Conservation (phyloP, 2,329 filamentous ascomycete genomes). For the Cladosporium sp. region DNA sequence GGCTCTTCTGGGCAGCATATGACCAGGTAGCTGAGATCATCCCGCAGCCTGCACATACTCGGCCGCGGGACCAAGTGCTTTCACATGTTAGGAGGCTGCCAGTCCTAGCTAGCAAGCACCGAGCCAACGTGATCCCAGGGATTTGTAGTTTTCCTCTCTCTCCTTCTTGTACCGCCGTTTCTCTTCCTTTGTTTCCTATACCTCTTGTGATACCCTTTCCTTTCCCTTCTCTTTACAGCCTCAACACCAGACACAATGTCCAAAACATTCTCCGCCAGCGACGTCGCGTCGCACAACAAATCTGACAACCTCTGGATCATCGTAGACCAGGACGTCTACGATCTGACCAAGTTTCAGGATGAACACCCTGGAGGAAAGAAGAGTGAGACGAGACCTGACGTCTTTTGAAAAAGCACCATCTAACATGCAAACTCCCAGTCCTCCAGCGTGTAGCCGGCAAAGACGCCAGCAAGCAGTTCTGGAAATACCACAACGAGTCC, state of each 20-base stretch:
- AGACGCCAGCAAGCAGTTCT: constrained; percentile 63
- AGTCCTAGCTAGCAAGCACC: too few relatives aligned
- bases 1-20: background rate
- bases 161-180: background rate
- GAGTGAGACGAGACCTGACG: constrained; percentile 41
- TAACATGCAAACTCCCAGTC: constrained; percentile 38
- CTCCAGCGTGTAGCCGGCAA: constrained; percentile 62
- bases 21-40: constrained; percentile 7
- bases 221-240: background rate
- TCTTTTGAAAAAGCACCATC: background rate
- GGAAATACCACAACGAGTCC: constrained; percentile 72
- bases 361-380: constrained; percentile 56
- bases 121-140: constrained; percentile 5
- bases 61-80: background rate
- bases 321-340: constrained; percentile 92
- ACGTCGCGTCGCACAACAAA: constrained; percentile 91
- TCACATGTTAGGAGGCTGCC: constrained; percentile 7
- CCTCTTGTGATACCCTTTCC: background rate
- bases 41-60: constrained; percentile 11
- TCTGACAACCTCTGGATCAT: constrained; percentile 79
- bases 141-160: constrained; percentile 4
- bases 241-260: constrained; percentile 57
- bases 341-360: constrained; percentile 65
- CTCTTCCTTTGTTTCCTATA: background rate
- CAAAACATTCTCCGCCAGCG: constrained; percentile 74